Conservation (phyloP, 2,329 filamentous ascomycete species). For the Sarocladium brachiariae region DNA sequence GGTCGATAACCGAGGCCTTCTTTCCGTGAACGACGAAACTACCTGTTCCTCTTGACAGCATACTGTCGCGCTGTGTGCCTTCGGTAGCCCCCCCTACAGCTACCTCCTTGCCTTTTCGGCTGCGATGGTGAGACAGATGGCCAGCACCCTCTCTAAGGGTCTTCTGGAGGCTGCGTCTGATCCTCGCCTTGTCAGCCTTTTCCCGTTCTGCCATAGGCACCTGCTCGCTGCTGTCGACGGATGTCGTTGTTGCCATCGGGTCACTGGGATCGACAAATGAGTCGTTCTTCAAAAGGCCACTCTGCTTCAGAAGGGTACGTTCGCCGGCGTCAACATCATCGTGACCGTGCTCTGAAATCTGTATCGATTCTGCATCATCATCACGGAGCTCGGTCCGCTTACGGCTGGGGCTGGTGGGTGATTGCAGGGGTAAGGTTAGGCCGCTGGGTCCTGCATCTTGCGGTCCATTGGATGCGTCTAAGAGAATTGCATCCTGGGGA, state of each 20-base stretch:
- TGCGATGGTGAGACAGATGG: slow-evolving; percentile 60
- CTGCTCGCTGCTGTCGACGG: slow-evolving; percentile 22
- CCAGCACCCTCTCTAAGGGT: slow-evolving; percentile 76
- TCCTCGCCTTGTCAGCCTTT: slow-evolving; percentile 56
- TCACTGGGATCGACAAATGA: slow-evolving; percentile 23
- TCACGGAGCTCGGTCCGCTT: slow-evolving; percentile 16
- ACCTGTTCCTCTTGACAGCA: slow-evolving; percentile 69
- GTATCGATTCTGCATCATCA: slow-evolving; percentile 5
- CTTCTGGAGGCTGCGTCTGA: slow-evolving; percentile 80
- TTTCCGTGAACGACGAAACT: slow-evolving; percentile 97
- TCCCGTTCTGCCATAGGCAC: slow-evolving; percentile 36
- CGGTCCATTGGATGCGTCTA: slow-evolving; percentile 19
- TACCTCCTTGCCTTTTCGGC: slow-evolving; percentile 66
- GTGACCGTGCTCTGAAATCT: slow-evolving; percentile 18
- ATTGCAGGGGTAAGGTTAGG: slow-evolving; percentile 20
- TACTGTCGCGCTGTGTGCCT: slow-evolving; percentile 49
- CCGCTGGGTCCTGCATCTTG: slow-evolving; percentile 27
- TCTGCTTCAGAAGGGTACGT: slow-evolving; percentile 59
- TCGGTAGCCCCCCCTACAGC: slow-evolving; percentile 22
- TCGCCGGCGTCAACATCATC: slow-evolving; percentile 59
- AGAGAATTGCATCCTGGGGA: slow-evolving; percentile 18
- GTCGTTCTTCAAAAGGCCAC: slow-evolving; percentile 51
- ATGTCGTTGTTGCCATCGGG: slow-evolving; percentile 28
- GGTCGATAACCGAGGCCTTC: slow-evolving; percentile 95
- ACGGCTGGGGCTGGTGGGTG: slow-evolving; percentile 17